Conservation (phyloP, 768 basidiomycete genomes). For the Psilocybe tampanensis region DNA sequence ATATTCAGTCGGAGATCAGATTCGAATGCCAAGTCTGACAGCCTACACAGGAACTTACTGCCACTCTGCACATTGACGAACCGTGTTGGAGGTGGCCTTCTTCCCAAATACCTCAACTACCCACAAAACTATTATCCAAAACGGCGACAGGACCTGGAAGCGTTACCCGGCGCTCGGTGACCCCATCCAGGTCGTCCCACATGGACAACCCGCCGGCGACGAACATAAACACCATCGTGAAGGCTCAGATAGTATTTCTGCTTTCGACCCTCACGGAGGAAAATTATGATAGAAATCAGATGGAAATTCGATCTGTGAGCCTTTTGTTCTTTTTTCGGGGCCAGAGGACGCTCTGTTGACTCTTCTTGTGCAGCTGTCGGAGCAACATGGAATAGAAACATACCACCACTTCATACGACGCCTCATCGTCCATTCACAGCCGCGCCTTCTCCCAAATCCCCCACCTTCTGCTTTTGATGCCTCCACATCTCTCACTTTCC, state of each 20-base stretch:
- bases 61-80: slow-evolving; percentile 44
- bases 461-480: slow-evolving; percentile 70
- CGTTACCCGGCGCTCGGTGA: slow-evolving; percentile 72
- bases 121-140: slow-evolving; percentile 52
- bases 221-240: slow-evolving; percentile 91
- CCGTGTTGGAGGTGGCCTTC: slow-evolving; percentile 46
- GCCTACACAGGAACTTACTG: slow-evolving; percentile 29
- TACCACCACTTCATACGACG: slow-evolving; percentile 98
- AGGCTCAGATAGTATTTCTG: slow-evolving; percentile 97
- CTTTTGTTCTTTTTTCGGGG: slow-evolving; percentile 13
- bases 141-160: slow-evolving; percentile 74
- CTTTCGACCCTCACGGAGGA: slow-evolving; percentile 96
- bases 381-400: slow-evolving; percentile 96
- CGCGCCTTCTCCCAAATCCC: slow-evolving; percentile 60
- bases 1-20: slow-evolving; percentile 34
- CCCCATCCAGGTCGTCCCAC: slow-evolving; percentile 79
- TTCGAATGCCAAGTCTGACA: slow-evolving; percentile 25
- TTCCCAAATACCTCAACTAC: slow-evolving; percentile 38
- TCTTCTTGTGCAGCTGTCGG: slow-evolving; percentile 70
- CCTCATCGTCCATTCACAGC: slow-evolving; percentile 86
- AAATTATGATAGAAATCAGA: slow-evolving; percentile 91
- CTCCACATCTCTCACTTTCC: slow-evolving; percentile 80
- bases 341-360: slow-evolving; percentile 3
- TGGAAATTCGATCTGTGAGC: slow-evolving; percentile 93
- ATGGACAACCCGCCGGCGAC: slow-evolving; percentile 86